Percentiles rank a stretch among this genome's conserved stretches.
Evolutionary conservation across 306 rosid genomes (phyloP).

Genomic region (Cajanus cajan): DNA sequence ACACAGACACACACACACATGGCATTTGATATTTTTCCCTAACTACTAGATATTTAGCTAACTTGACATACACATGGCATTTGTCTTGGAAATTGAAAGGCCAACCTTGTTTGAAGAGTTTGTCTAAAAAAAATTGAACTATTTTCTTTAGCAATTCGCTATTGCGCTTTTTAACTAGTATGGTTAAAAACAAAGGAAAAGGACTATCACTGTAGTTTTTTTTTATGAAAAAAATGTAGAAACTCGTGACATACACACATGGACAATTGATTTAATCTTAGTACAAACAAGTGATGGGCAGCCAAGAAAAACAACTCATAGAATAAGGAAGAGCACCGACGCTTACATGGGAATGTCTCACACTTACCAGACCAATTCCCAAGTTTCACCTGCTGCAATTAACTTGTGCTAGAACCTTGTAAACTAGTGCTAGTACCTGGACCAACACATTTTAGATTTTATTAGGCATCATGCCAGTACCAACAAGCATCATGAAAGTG

Average conservation of each 20-base stretch:
- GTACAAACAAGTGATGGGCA: conserved; percentile 42
- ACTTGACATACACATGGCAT: conserved; percentile 19
- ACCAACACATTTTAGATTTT: too few species aligned
- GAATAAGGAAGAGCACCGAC: conserved; percentile 8
- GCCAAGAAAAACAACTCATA: conserved; percentile 36
- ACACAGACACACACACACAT: too few species aligned
- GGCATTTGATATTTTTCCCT: not conserved
- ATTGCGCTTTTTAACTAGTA: not conserved
- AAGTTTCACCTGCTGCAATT: conserved; percentile 53
- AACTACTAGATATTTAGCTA: not conserved
- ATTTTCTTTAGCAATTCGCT: conserved; percentile 1
- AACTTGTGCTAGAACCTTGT: not conserved
- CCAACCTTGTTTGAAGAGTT: conserved; percentile 8
- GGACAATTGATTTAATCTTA: conserved; percentile 14
- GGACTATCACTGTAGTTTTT: not conserved
- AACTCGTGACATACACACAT: not conserved
- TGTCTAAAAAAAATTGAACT: not conserved
- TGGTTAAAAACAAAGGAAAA: conserved; percentile 24
- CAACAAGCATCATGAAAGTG: too few species aligned
- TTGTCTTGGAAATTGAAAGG: conserved; percentile 48
- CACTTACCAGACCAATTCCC: conserved; percentile 46
- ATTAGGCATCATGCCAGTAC: too few species aligned
- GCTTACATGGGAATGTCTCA: conserved; percentile 54
- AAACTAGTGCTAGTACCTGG: not conserved
- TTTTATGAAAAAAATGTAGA: not conserved